A percentile compares a stretch with the other conserved stretches of the same genome.
phyloP scores from a whole-genome alignment of 1,284 basidiomycete species.

The Ceratobasidium sp. region DNA sequence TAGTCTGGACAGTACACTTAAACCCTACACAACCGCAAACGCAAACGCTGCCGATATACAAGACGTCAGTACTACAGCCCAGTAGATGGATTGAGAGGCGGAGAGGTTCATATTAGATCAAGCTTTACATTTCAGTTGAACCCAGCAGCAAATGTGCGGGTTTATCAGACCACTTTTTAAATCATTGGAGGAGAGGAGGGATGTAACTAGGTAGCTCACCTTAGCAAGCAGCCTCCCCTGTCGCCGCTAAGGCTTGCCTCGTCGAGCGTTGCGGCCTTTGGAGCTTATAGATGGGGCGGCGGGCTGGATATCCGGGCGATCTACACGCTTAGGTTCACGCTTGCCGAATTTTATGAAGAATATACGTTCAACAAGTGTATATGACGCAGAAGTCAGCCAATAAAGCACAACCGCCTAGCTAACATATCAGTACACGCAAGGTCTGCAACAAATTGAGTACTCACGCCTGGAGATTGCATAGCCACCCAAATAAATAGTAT shows the following conservation, averaged over 20 bases:
- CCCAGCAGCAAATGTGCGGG: conserved; percentile 37
- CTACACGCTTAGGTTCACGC: neutral
- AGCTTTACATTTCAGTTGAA: conserved; percentile 43
- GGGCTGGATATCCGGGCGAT: neutral
- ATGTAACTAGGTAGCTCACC: neutral
- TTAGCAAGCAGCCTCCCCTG: neutral
- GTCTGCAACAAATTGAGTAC: conserved; percentile 52
- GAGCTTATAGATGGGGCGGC: neutral
- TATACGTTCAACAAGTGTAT: conserved; percentile 84
- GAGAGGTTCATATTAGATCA: conserved; percentile 49
- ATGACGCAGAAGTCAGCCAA: conserved; percentile 85
- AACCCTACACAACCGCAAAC: too few relatives aligned
- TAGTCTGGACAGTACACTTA: too few relatives aligned
- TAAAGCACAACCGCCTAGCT: conserved; percentile 80
- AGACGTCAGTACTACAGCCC: too few relatives aligned
- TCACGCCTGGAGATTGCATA: conserved; percentile 82
- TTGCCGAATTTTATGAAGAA: conserved; percentile 59
- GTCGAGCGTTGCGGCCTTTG: conserved; percentile 12
- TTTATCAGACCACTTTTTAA: conserved; percentile 44
- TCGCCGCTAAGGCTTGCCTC: conserved; percentile 10
- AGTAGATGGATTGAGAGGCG: neutral
- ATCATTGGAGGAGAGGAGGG: conserved; percentile 10
- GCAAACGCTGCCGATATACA: too few relatives aligned
- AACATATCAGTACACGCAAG: conserved; percentile 47
- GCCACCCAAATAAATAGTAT: conserved; percentile 81